Percentiles rank a stretch among this genome's conserved stretches.
These are phyloP conservation scores for Linum tenue DNA, from an alignment of 345 rosid genomes.

Conservation along the genomic window DNA sequence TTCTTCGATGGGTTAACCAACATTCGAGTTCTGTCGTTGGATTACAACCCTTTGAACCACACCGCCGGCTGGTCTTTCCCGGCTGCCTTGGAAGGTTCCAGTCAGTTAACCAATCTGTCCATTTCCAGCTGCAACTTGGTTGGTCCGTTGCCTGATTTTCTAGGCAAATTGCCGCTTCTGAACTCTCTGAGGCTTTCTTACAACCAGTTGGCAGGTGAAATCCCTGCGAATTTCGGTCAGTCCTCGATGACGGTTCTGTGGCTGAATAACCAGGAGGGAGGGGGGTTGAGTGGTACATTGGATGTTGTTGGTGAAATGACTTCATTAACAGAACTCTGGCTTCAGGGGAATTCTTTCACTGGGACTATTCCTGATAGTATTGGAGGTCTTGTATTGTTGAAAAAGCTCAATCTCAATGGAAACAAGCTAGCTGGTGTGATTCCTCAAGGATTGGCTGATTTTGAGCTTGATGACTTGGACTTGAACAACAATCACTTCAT, in stretches of 20 bases:
- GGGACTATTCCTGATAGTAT: constrained; percentile 37
- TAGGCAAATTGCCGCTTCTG: constrained; percentile 32
- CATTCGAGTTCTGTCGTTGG: constrained; percentile 35
- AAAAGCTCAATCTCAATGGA: constrained; percentile 36
- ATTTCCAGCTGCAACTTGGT: constrained; percentile 30
- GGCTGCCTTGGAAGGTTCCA: constrained; percentile 25
- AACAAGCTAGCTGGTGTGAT: constrained; percentile 38
- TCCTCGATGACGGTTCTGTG: constrained; percentile 32
- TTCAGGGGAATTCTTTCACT: constrained; percentile 42
- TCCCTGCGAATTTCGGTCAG: constrained; percentile 32
- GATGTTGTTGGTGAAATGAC: constrained; percentile 35
- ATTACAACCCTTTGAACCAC: constrained; percentile 32
- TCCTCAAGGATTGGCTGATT: constrained; percentile 37
- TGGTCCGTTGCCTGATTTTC: constrained; percentile 34
- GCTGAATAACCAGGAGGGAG: constrained; percentile 37
- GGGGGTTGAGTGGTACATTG: constrained; percentile 30
- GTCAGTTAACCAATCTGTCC: constrained; percentile 31
- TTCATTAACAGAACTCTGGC: constrained; percentile 37
- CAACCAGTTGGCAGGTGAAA: constrained; percentile 33
- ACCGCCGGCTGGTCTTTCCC: constrained; percentile 41
- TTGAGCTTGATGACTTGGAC: constrained; percentile 32
- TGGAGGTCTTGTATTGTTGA: constrained; percentile 28
- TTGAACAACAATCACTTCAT: constrained; percentile 35
- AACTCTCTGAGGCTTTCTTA: constrained; percentile 28
- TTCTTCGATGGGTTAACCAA: constrained; percentile 37